Base-by-base conservation (phyloP, 805 yeast genomes). In the Metschnikowia lochheadii region DNA sequence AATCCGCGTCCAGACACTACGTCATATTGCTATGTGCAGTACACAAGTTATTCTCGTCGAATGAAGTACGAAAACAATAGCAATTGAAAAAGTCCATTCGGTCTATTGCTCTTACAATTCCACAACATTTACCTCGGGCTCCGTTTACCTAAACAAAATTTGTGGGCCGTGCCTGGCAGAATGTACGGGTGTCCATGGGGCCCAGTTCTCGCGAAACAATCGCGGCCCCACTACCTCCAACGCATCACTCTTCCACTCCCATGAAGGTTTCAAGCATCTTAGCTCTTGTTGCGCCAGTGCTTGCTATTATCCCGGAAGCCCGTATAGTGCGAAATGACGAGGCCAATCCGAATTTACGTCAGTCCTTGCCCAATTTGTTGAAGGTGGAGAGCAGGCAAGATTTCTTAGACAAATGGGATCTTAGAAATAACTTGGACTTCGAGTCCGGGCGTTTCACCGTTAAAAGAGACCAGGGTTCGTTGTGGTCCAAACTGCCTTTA, bases 381-480 rank as follows among this genome's bases (percentile, higher is more conserved):
- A 57, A 61, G 20, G 48, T 67, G n/a, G 62, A 64, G 5, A 53
- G 52, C 15, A 49, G 67, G 2, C 46, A 51, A 2, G 68, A 66
- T 10, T 54, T 73, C 20, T 20, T 57, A 54, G 13, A 47, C 50
- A 51, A 66, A 61, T 46, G 82, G 84, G 81, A 60, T 60, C 6
- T 55, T 67, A 8, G 53, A 53, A 26, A 82, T 73, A 63, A 64
- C 37, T 67, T 79, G 6, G 54, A 52, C 5, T 67, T 80, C 36
- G 71, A 72, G 34, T 79, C 77, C 46, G 87, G 87, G 4, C 70
- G 89, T 45, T 57, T 82, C 14, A 59, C 82, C 7, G 62, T 64
- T 18, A 56, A 66, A 14, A 54, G 55, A 3, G 56, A 73, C 5
- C 51, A 55, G 3, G 85, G 86, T 13, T 64, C 79, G 0, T 43